These are phyloP conservation scores for Leptodontidium sp. DNA, from an alignment of 2,329 filamentous ascomycete species.

Conservation along the genomic window DNA sequence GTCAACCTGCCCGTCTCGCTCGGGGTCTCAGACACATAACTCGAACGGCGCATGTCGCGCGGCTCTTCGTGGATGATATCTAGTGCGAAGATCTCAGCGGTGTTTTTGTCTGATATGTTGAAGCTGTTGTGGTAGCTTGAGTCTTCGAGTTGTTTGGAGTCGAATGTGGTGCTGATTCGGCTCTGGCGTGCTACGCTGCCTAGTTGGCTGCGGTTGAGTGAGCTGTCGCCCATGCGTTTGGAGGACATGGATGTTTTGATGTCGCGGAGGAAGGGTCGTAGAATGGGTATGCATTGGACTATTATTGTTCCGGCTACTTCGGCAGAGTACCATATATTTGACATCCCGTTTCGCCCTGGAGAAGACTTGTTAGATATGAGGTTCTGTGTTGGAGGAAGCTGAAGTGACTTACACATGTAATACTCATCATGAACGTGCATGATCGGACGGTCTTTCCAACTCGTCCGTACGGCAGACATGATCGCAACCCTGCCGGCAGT, in stretches of 20 bases:
- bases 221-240: slow-evolving; percentile 23
- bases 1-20: slow-evolving; percentile 8
- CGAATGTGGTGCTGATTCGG: neutral
- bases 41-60: neutral
- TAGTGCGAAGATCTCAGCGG: neutral
- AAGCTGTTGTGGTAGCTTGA: neutral
- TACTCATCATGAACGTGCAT: slow-evolving; percentile 52
- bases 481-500: slow-evolving; percentile 52
- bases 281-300: slow-evolving; percentile 61
- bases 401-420: slow-evolving; percentile 52
- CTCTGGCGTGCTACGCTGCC: neutral
- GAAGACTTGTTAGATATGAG: neutral
- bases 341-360: slow-evolving; percentile 53
- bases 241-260: slow-evolving; percentile 51
- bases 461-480: slow-evolving; percentile 55
- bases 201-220: slow-evolving; percentile 4
- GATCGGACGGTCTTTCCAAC: slow-evolving; percentile 57
- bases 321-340: slow-evolving; percentile 57
- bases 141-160: neutral
- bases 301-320: slow-evolving; percentile 63
- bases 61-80: slow-evolving; percentile 13
- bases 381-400: no score
- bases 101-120: neutral
- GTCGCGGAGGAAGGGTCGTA: slow-evolving; percentile 57
- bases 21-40: slow-evolving; percentile 1